Base-by-base conservation (phyloP, 805 yeast species). In the Sungouiella thailandica region DNA sequence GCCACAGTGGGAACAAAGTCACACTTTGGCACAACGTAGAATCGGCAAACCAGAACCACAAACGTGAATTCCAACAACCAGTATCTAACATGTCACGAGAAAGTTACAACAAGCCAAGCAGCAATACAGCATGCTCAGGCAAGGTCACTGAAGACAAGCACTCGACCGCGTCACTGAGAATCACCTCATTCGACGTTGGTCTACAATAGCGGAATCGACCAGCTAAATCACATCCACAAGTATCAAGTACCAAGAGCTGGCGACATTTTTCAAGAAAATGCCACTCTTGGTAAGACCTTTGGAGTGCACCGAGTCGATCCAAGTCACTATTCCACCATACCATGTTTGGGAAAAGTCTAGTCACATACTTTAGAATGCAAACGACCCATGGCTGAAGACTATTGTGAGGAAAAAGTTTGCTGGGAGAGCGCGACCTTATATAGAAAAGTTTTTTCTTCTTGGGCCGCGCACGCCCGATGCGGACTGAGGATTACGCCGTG, bases 291-390 rank as follows among this genome's bases (percentile, higher is more conserved):
- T 36, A 49, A 55, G 60, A 56, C 57, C 55, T 51, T 45, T 43
- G 24, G 25, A 34, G 24, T 42, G 44, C 47, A 52, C 58, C 48
- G 47, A 42, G 37, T 27, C 49, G 46, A 49, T 39, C 58, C 56
- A 38, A 34, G 19, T 33, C 44, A 44, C 45, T 50, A 53, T 50
- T 29, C 47, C 41, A 53, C 54, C 49, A 44, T 40, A 38, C 44
- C 44, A 44, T 41, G 38, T 36, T 15, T 12, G 25, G 27, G 25
- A 31, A 31, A 29, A 34, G 35, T 26, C 31, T 30, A 40, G 44
- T 47, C 70, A 83, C 94, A 78, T 83, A 84, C 94, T 71, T 84
- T 75, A 76, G 96, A 84, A 87, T 90, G 97, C 89, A 90, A 81
- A 78, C 98, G 96, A 89, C 95, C 98, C 98, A 90, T 90, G 70